These are phyloP conservation scores for Moelleriella libera DNA, from an alignment of 2,329 filamentous ascomycete species.

Conservation along the genomic window DNA sequence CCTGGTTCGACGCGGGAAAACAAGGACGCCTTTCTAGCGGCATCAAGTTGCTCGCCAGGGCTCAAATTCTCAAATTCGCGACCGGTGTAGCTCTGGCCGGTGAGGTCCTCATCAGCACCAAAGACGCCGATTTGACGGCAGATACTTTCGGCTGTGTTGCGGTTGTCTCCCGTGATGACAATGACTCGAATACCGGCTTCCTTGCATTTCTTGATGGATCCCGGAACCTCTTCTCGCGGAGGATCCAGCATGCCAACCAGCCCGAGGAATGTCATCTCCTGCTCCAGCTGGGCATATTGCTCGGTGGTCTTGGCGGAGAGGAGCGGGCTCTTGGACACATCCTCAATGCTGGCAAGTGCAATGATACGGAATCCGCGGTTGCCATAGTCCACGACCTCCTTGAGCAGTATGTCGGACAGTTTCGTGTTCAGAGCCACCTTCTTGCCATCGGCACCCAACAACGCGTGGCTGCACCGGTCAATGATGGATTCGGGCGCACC, in stretches of 20 bases:
- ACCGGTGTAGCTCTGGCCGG: conserved; percentile 88
- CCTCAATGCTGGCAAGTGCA: conserved; percentile 73
- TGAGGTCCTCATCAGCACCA: conserved; percentile 63
- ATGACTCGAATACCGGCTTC: conserved; percentile 91
- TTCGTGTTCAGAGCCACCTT: conserved; percentile 58
- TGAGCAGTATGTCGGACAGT: conserved; percentile 54
- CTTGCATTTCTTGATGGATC: conserved; percentile 77
- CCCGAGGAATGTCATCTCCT: conserved; percentile 86
- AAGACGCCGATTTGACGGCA: conserved; percentile 97
- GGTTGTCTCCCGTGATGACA: conserved; percentile 96
- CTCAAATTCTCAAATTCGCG: conserved; percentile 84
- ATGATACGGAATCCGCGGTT: conserved; percentile 90
- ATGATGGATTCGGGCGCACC: conserved; percentile 91
- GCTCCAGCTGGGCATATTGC: conserved; percentile 79
- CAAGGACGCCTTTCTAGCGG: conserved; percentile 71
- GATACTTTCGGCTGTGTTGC: conserved; percentile 93
- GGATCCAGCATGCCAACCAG: conserved; percentile 95
- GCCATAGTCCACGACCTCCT: conserved; percentile 79
- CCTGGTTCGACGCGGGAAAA: conserved; percentile 93
- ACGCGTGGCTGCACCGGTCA: conserved; percentile 72
- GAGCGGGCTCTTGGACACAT: conserved; percentile 57
- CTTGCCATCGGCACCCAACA: conserved; percentile 68
- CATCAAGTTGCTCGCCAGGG: conserved; percentile 65
- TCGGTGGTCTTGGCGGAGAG: conserved; percentile 66
- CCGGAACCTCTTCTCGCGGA: conserved; percentile 79